Evolutionary conservation across 2,329 filamentous ascomycete genomes (phyloP).

Genomic region (Sporothrix pseudoabietina): DNA sequence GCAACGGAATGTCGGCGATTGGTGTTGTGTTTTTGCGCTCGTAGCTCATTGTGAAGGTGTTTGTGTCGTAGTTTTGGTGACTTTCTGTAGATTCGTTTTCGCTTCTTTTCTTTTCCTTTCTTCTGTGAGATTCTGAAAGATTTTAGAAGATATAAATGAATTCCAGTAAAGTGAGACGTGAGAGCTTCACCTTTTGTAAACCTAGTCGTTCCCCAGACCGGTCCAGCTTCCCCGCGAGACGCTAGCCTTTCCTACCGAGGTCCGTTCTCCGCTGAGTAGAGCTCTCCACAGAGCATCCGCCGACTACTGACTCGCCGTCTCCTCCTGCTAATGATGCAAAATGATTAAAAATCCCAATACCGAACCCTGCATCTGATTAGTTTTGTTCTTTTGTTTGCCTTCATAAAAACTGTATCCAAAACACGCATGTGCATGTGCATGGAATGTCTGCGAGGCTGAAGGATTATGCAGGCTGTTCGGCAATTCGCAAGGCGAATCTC

Average conservation of each 20-base stretch:
- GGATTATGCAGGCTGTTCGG: background rate
- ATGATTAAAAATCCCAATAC: background rate
- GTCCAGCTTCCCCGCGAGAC: constrained; percentile 26
- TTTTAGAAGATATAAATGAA: background rate
- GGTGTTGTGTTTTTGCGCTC: constrained; percentile 14
- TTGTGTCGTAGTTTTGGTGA: background rate
- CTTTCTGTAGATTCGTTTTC: background rate
- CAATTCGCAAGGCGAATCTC: background rate
- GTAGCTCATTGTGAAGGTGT: constrained; percentile 23
- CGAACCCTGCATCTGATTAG: background rate
- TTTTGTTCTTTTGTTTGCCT: background rate
- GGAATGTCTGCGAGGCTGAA: background rate
- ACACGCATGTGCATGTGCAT: background rate
- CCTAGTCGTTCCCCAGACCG: constrained; percentile 22
- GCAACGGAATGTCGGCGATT: constrained; percentile 22
- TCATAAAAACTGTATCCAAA: background rate
- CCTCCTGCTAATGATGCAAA: background rate
- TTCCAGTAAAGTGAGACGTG: background rate
- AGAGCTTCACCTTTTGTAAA: background rate
- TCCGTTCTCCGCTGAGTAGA: background rate
- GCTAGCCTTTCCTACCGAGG: constrained; percentile 25
- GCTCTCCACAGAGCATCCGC: background rate
- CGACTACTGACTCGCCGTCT: background rate
- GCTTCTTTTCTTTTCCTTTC: background rate
- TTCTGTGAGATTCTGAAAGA: background rate